Conservation (phyloP, 2,329 filamentous ascomycete genomes). For the Paracoccidioides brasiliensis region DNA sequence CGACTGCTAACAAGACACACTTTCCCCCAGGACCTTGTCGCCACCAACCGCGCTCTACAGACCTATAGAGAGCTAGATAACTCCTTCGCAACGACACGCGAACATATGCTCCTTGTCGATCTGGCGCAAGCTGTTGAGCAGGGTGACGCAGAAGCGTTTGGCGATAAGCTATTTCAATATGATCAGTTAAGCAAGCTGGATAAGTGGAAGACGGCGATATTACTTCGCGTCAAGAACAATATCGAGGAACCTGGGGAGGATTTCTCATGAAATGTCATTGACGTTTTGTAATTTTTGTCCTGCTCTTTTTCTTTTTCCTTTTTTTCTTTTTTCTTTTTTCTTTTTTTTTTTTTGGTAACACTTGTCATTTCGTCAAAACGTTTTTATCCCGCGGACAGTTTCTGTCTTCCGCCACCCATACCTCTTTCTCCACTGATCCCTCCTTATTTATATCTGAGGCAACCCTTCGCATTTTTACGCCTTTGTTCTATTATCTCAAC, state of each 20-base stretch:
- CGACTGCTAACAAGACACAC: not conserved
- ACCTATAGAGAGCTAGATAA: slow-evolving; percentile 70
- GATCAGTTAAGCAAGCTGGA: slow-evolving; percentile 89
- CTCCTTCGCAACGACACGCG: slow-evolving; percentile 61
- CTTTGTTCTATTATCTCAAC: too few species aligned
- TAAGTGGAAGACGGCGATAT: slow-evolving; percentile 87
- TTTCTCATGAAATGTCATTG: slow-evolving; percentile 42
- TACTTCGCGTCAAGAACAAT: slow-evolving; percentile 68
- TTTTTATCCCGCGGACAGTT: too few species aligned
- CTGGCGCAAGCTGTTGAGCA: slow-evolving; percentile 61
- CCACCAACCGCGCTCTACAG: slow-evolving; percentile 64
- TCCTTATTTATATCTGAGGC: too few species aligned
- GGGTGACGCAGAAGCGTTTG: slow-evolving; percentile 68
- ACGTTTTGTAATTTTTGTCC: slow-evolving; percentile 1
- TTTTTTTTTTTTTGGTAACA: not conserved
- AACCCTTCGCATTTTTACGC: too few species aligned
- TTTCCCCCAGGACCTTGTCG: slow-evolving; percentile 52
- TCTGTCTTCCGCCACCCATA: too few species aligned
- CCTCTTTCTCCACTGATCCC: too few species aligned
- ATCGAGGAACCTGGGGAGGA: slow-evolving; percentile 62
- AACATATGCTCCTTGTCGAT: slow-evolving; percentile 69
- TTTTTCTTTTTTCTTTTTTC: not conserved
- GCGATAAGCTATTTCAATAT: slow-evolving; percentile 75
- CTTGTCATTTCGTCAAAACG: not conserved
- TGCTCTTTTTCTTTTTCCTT: slow-evolving; percentile 6